These are phyloP conservation scores for Colletotrichum tanaceti DNA, from an alignment of 2,329 filamentous ascomycete genomes.

Conservation along the genomic window DNA sequence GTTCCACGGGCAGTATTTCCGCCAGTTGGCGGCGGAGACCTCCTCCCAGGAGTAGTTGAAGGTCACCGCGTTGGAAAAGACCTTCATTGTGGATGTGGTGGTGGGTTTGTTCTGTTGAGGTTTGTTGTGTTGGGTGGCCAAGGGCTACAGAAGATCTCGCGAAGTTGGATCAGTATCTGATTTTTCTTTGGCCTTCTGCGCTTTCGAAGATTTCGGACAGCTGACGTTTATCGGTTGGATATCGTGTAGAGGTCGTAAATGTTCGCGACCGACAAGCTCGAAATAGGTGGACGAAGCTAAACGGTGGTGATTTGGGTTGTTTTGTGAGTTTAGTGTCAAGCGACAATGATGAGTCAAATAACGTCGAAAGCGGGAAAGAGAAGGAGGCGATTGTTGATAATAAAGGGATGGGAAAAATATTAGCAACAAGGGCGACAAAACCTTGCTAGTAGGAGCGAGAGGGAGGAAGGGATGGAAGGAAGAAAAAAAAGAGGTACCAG, in stretches of 20 bases:
- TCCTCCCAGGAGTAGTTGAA: slow-evolving; percentile 99
- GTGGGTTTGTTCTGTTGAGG: not conserved
- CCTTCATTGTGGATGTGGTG: slow-evolving; percentile 76
- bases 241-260: slow-evolving; percentile 19
- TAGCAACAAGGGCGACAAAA: slow-evolving; percentile 13
- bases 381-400: slow-evolving; percentile 17
- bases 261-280: slow-evolving; percentile 2
- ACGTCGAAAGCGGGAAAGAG: not conserved
- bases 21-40: slow-evolving; percentile 97
- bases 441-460: slow-evolving; percentile 25
- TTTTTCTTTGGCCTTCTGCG: not conserved
- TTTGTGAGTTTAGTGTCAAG: slow-evolving; percentile 13
- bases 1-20: slow-evolving; percentile 99
- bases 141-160: slow-evolving; percentile 2
- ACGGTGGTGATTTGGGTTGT: not conserved
- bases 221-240: not conserved
- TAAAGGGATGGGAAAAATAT: slow-evolving; percentile 35
- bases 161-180: not conserved
- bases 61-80: slow-evolving; percentile 89
- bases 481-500: not conserved
- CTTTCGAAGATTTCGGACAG: not conserved
- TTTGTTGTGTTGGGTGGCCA: not conserved
- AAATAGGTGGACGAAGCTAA: not conserved
- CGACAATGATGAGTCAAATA: slow-evolving; percentile 23
- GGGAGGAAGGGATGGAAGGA: not conserved